Conservation (phyloP, 768 basidiomycete species). For the Tylopilus sp. region DNA sequence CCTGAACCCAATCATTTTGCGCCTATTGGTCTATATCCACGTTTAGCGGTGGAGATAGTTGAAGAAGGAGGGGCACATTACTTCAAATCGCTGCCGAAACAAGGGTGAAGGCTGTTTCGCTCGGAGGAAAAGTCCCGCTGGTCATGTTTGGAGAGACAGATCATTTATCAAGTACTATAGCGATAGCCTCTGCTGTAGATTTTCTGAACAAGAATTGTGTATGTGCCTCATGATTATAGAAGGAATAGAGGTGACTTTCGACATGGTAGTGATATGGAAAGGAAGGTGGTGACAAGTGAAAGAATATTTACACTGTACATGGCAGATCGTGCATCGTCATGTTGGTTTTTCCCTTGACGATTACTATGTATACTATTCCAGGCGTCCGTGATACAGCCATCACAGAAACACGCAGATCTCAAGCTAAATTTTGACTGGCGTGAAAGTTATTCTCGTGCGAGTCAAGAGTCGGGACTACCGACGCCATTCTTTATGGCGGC, state of each 20-base stretch:
- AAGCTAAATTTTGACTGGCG: too few species aligned
- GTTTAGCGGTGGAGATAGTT: neutral
- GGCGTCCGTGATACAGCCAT: too few species aligned
- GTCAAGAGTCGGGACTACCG: neutral
- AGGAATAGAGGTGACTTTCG: neutral
- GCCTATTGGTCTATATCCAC: neutral
- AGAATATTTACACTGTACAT: too few species aligned
- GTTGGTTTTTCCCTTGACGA: too few species aligned
- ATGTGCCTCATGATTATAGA: neutral
- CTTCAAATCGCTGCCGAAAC: neutral
- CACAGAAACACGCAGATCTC: too few species aligned
- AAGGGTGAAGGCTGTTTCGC: neutral
- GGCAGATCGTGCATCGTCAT: too few species aligned
- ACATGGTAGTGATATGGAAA: neutral
- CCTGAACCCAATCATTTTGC: neutral
- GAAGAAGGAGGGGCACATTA: slow-evolving; percentile 1
- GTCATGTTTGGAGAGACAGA: neutral
- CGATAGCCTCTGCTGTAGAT: neutral
- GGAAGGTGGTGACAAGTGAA: too few species aligned
- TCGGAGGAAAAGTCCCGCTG: neutral
- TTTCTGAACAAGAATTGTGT: neutral
- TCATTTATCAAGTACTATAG: neutral
- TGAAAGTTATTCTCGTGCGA: too few species aligned
- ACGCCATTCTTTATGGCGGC: neutral
- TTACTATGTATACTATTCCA: too few species aligned